phyloP scores from a whole-genome alignment of 73 alveolate species.

The Paramecium tetraurelia region DNA sequence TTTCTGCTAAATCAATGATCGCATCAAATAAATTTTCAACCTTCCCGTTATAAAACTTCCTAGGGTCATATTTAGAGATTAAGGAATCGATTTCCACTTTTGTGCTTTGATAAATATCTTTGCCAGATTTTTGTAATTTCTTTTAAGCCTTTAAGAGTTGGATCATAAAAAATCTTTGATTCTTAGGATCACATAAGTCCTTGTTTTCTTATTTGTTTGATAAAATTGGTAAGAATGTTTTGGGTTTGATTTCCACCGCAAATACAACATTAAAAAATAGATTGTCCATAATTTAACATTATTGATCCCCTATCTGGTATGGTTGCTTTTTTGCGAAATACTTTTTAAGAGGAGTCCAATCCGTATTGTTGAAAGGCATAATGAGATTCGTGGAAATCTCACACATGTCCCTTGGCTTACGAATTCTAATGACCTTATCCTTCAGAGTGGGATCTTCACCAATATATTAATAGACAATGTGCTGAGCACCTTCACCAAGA shows the following conservation, averaged over 20 bases:
- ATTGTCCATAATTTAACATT: conserved; percentile 47
- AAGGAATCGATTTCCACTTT: neutral
- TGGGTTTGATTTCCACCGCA: conserved; percentile 41
- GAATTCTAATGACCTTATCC: neutral
- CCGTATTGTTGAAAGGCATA: neutral
- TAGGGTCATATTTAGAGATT: conserved; percentile 20
- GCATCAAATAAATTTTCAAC: neutral
- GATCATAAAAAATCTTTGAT: conserved; percentile 24
- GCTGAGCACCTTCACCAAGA: conserved; percentile 2
- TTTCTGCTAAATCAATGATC: neutral
- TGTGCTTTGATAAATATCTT: neutral
- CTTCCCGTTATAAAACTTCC: neutral
- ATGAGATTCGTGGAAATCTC: neutral
- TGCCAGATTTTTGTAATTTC: neutral
- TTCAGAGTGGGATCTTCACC: neutral
- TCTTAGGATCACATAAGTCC: neutral
- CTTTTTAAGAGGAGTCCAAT: conserved; percentile 26
- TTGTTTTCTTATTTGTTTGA: neutral
- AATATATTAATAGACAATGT: conserved; percentile 23
- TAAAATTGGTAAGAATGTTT: conserved; percentile 32
- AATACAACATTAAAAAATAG: neutral
- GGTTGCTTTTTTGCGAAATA: neutral
- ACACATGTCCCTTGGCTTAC: neutral
- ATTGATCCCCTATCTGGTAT: neutral
- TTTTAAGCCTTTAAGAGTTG: neutral